phyloP scores from a whole-genome alignment of 352 stramenopile genomes.

The Pythium grandisporangium region DNA sequence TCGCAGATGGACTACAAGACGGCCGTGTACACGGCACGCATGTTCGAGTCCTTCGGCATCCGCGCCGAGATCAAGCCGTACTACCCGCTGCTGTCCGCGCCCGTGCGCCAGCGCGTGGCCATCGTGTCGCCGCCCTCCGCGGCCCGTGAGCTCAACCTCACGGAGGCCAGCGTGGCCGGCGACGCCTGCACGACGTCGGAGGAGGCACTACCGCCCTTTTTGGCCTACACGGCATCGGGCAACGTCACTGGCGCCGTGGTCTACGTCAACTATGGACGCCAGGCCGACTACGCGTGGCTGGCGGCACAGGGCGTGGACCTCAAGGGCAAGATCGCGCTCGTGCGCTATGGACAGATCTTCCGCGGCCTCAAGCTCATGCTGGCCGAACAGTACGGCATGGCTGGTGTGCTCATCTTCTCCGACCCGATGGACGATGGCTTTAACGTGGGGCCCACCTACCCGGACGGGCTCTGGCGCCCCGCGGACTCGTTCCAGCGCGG shows the following conservation, averaged over 20 bases:
- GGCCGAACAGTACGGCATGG: slow-evolving; percentile 64
- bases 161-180: slow-evolving; percentile 37
- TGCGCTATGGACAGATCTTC: slow-evolving; percentile 76
- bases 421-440: slow-evolving; percentile 84
- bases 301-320: slow-evolving; percentile 55
- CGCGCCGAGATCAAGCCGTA: slow-evolving; percentile 34
- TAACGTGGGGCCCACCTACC: slow-evolving; percentile 50
- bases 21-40: slow-evolving; percentile 37
- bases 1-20: slow-evolving; percentile 47
- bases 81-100: slow-evolving; percentile 51
- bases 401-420: slow-evolving; percentile 83
- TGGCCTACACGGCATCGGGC: slow-evolving; percentile 75
- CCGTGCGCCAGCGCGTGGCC: slow-evolving; percentile 25
- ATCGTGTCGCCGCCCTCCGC: slow-evolving; percentile 29
- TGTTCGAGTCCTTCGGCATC: slow-evolving; percentile 21
- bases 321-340: slow-evolving; percentile 72
- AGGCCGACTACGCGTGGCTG: slow-evolving; percentile 75
- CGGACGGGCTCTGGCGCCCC: slow-evolving; percentile 72
- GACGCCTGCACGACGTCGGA: slow-evolving; percentile 52
- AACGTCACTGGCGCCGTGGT: slow-evolving; percentile 66
- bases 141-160: slow-evolving; percentile 39
- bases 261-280: slow-evolving; percentile 86
- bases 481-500: slow-evolving; percentile 77
- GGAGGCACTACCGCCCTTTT: slow-evolving; percentile 59
- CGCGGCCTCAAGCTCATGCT: slow-evolving; percentile 81